Percentiles rank a stretch among this genome's conserved stretches.
phyloP scores from a whole-genome alignment of 345 rosid genomes.

The Boechera retrofracta region DNA sequence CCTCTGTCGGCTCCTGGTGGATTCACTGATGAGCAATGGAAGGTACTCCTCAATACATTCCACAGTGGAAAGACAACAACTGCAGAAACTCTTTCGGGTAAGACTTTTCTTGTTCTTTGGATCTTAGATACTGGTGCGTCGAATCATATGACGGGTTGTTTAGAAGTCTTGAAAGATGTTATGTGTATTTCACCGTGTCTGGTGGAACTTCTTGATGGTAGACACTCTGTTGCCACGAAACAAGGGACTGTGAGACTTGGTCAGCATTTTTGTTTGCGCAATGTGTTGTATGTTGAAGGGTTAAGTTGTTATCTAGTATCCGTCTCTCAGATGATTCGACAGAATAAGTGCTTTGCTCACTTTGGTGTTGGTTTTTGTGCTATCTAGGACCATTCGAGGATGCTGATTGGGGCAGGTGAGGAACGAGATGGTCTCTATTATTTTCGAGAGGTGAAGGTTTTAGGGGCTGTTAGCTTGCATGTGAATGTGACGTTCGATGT shows the following conservation, averaged over 20 bases:
- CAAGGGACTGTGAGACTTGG: accelerated
- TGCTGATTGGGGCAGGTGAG: neutral
- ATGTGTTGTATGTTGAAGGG: neutral
- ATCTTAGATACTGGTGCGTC: neutral
- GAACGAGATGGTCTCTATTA: neutral
- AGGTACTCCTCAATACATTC: accelerated
- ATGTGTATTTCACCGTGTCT: neutral
- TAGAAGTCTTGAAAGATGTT: neutral
- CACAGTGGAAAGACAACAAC: accelerated
- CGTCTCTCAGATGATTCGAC: neutral
- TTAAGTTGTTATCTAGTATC: neutral
- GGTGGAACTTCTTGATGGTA: neutral
- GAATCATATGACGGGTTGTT: neutral
- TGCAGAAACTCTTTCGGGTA: neutral
- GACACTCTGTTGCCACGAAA: neutral
- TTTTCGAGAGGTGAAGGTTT: neutral
- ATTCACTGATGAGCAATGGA: neutral
- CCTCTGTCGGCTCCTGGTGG: neutral
- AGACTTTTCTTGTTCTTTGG: neutral
- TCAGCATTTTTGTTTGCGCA: neutral
- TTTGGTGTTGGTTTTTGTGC: neutral
- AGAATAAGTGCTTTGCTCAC: neutral
- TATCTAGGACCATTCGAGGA: neutral
- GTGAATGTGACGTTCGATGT: neutral
- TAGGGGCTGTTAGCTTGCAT: neutral